Percentiles rank a stretch among this genome's conserved stretches.
phyloP scores from a whole-genome alignment of 2,329 filamentous ascomycete genomes.

The Gremmenia infestans region DNA sequence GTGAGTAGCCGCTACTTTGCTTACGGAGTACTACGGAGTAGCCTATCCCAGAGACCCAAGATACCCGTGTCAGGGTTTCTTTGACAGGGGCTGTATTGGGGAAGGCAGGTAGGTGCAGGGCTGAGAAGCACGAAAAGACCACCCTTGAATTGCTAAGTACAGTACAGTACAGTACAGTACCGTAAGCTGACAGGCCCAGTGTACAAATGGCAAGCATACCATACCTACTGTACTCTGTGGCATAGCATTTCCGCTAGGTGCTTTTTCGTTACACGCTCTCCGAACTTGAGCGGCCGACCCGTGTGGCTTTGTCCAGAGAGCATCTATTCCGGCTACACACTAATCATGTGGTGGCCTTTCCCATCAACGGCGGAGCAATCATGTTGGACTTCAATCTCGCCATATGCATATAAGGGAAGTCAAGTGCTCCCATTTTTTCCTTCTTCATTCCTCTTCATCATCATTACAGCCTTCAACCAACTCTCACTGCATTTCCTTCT shows the following conservation, averaged over 20 bases:
- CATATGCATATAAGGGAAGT: neutral
- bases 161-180: neutral
- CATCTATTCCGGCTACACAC: constrained; percentile 5
- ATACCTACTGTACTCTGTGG: too few relatives aligned
- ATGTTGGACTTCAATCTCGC: neutral
- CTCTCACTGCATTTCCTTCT: neutral
- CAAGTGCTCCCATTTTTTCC: neutral
- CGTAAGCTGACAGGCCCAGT: neutral
- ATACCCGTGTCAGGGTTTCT: neutral
- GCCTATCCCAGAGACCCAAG: neutral
- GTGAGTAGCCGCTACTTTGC: neutral
- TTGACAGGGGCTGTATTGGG: neutral
- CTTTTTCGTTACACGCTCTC: neutral
- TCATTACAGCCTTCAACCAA: constrained; percentile 1
- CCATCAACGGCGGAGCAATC: neutral
- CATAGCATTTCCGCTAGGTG: too few relatives aligned
- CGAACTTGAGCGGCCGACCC: neutral
- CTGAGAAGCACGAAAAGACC: neutral
- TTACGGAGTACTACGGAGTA: neutral
- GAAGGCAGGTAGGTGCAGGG: neutral
- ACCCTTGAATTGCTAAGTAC: neutral
- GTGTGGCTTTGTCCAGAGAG: neutral
- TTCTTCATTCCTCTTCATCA: neutral
- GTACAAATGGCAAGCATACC: neutral
- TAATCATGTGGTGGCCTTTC: neutral